These are phyloP conservation scores for Flaveria sonorensis DNA, from an alignment of 129 eudicot genomes.

Conservation along the genomic window DNA sequence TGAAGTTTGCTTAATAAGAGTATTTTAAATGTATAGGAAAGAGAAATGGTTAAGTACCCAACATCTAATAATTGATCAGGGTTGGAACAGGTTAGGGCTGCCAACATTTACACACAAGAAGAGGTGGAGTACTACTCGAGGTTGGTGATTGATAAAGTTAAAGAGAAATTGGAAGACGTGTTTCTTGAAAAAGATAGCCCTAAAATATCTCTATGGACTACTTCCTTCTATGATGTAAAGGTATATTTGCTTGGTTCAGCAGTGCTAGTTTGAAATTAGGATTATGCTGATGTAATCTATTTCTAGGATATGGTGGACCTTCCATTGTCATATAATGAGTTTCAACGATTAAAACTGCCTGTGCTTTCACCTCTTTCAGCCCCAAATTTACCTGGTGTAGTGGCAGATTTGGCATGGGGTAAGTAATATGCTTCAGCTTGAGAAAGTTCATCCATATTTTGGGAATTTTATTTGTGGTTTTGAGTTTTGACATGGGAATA, in stretches of 20 bases:
- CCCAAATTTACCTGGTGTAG: slow-evolving; percentile 44
- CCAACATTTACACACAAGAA: slow-evolving; percentile 66
- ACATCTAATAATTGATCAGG: slow-evolving; percentile 41
- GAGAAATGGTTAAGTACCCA: slow-evolving; percentile 31
- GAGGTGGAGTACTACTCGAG: slow-evolving; percentile 76
- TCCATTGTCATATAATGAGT: slow-evolving; percentile 58
- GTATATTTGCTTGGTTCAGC: slow-evolving; percentile 32
- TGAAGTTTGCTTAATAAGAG: slow-evolving; percentile 22
- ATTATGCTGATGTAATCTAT: slow-evolving; percentile 26
- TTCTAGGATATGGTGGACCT: slow-evolving; percentile 53
- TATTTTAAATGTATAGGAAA: slow-evolving; percentile 9
- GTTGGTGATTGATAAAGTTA: slow-evolving; percentile 52
- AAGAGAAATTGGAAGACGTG: slow-evolving; percentile 40
- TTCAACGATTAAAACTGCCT: slow-evolving; percentile 49
- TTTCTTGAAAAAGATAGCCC: slow-evolving; percentile 41
- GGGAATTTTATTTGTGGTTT: background rate
- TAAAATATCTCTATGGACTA: slow-evolving; percentile 52
- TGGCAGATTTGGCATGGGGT: slow-evolving; percentile 65
- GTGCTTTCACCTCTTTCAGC: slow-evolving; percentile 52
- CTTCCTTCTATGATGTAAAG: slow-evolving; percentile 69
- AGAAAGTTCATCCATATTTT: background rate
- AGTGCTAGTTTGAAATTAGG: slow-evolving; percentile 17
- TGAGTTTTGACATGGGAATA: slow-evolving; percentile 28
- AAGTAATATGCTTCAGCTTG: slow-evolving; percentile 27
- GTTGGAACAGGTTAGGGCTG: slow-evolving; percentile 75